These are phyloP conservation scores for Colletotrichum echinochloae DNA, from an alignment of 2,329 filamentous ascomycete genomes.

Conservation along the genomic window DNA sequence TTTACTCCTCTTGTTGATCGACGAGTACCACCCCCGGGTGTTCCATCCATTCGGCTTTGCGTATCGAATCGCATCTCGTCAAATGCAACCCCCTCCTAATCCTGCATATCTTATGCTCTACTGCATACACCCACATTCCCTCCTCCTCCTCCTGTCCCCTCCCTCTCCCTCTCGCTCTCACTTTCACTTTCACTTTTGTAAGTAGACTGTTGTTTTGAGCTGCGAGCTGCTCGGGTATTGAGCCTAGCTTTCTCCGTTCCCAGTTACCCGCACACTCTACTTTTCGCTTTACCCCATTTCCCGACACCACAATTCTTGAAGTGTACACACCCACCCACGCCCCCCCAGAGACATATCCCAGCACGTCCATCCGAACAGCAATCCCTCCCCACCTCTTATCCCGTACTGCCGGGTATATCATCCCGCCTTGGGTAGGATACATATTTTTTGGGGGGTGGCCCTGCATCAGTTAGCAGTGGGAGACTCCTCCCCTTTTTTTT, in stretches of 20 bases:
- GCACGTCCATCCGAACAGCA: conserved; percentile 15
- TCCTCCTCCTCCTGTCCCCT: not conserved
- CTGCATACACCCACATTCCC: conserved; percentile 9
- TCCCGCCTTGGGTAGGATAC: conserved; percentile 25
- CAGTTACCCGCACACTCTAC: not conserved
- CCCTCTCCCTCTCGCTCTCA: not conserved
- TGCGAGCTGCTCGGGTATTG: conserved; percentile 12
- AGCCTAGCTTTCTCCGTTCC: not conserved
- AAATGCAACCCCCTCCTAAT: conserved; percentile 24
- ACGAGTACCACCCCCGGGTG: conserved; percentile 20
- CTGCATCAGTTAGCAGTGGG: conserved; percentile 13
- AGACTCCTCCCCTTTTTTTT: conserved; percentile 9
- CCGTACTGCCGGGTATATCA: conserved; percentile 37
- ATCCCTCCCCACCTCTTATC: conserved; percentile 20
- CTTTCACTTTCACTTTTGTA: no score
- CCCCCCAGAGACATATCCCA: conserved; percentile 19
- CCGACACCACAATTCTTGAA: not conserved
- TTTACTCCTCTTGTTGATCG: conserved; percentile 38
- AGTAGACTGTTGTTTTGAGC: not conserved
- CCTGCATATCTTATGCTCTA: conserved; percentile 19
- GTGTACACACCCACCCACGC: not conserved
- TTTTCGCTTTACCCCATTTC: conserved; percentile 20
- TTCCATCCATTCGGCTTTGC: conserved; percentile 30
- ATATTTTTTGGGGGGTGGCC: conserved; percentile 10
- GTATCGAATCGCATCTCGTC: conserved; percentile 36